A percentile compares a stretch with the other conserved stretches of the same genome.
Evolutionary conservation across 1,139 yeast species (phyloP).

Genomic region (Lodderomyces jiufengensis): DNA sequence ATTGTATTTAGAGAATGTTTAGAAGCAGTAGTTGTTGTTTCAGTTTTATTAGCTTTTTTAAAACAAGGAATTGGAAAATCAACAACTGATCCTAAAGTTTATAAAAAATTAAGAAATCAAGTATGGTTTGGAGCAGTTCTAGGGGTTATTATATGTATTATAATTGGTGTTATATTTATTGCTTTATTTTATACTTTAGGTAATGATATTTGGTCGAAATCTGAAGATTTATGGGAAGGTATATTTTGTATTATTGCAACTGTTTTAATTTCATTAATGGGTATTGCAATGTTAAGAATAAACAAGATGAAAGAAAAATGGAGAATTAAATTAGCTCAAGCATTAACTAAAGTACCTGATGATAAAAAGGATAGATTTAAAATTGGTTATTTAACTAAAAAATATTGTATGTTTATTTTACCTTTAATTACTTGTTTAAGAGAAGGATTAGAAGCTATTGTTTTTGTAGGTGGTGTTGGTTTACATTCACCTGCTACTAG

Average conservation of each 20-base stretch:
- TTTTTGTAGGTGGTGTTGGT: slow-evolving; percentile 84
- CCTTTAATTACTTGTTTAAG: slow-evolving; percentile 78
- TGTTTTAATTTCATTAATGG: slow-evolving; percentile 78
- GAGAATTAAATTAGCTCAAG: slow-evolving; percentile 77
- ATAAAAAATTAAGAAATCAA: slow-evolving; percentile 60
- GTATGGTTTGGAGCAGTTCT: slow-evolving; percentile 71
- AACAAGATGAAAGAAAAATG: slow-evolving; percentile 86
- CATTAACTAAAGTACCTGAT: slow-evolving; percentile 46
- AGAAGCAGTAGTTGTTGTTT: slow-evolving; percentile 82
- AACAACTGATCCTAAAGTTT: slow-evolving; percentile 43
- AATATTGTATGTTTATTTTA: slow-evolving; percentile 68
- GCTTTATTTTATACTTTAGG: slow-evolving; percentile 74
- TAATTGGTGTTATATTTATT: slow-evolving; percentile 77
- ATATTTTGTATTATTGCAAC: slow-evolving; percentile 76
- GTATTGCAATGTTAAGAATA: slow-evolving; percentile 80
- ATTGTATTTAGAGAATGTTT: slow-evolving; percentile 82
- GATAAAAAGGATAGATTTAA: slow-evolving; percentile 26
- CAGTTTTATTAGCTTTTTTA: slow-evolving; percentile 80
- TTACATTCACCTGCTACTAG: slow-evolving; percentile 69
- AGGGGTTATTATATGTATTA: slow-evolving; percentile 67
- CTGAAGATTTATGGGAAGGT: slow-evolving; percentile 92
- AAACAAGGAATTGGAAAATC: slow-evolving; percentile 68
- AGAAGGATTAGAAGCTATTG: slow-evolving; percentile 87
- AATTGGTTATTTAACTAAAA: slow-evolving; percentile 39
- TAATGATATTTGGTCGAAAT: slow-evolving; percentile 71